A percentile compares a stretch with the other conserved stretches of the same genome.
These are phyloP conservation scores for Wallacemonas sp. DNA, from an alignment of 208 protist species.

Conservation along the genomic window DNA sequence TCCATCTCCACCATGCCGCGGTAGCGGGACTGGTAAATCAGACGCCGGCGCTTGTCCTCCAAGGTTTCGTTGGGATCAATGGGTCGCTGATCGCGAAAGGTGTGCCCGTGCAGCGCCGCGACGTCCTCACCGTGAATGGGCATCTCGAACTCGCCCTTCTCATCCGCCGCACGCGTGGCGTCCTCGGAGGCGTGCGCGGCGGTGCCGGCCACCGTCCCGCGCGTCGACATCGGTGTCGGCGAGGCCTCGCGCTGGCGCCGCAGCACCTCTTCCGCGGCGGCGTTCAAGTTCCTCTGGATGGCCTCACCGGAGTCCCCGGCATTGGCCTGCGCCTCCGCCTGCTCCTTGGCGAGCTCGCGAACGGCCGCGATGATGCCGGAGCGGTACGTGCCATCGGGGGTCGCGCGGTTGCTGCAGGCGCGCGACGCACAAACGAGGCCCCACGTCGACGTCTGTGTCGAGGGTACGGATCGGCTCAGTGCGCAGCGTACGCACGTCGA, in stretches of 20 bases:
- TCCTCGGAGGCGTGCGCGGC: conserved; percentile 4
- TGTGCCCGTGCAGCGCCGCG: conserved; percentile 35
- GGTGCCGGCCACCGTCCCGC: neutral
- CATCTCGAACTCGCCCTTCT: conserved; percentile 40
- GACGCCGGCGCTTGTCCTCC: conserved; percentile 70
- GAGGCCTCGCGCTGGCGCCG: conserved; percentile 1
- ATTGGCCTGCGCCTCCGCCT: neutral
- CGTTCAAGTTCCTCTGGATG: conserved; percentile 11
- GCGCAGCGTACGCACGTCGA: too few relatives aligned
- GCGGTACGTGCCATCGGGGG: neutral
- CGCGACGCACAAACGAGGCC: neutral
- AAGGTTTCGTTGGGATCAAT: conserved; percentile 49
- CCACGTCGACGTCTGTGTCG: too few relatives aligned
- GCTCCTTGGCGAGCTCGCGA: conserved; percentile 16
- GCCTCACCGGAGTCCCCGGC: conserved; percentile 6
- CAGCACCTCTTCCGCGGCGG: conserved; percentile 9
- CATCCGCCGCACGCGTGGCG: conserved; percentile 26
- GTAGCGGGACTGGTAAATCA: conserved; percentile 84
- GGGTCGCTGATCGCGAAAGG: conserved; percentile 72
- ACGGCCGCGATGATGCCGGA: conserved; percentile 14
- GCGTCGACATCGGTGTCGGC: too few relatives aligned
- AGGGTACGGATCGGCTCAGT: too few relatives aligned
- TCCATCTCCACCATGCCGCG: conserved; percentile 92
- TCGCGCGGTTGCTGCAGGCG: neutral
- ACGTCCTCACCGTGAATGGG: conserved; percentile 25